These are phyloP conservation scores for Rehmannia glutinosa DNA, from an alignment of 257 asterid genomes.

Conservation along the genomic window DNA sequence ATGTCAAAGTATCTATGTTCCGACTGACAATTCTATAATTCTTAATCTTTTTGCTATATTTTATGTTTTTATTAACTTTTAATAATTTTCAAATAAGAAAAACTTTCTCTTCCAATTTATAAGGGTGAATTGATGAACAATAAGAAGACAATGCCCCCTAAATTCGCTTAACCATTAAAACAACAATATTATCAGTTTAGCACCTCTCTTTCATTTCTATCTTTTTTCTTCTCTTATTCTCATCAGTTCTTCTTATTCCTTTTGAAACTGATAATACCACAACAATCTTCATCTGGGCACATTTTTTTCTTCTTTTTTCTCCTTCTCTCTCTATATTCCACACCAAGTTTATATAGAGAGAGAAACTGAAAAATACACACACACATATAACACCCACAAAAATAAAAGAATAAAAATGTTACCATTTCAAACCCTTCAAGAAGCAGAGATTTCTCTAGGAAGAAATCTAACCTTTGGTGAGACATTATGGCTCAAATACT, in stretches of 20 bases:
- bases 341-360: slow-evolving; percentile 13
- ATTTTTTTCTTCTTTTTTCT: neutral
- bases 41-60: too few species aligned
- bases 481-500: slow-evolving; percentile 58
- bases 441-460: slow-evolving; percentile 46
- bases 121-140: neutral
- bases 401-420: slow-evolving; percentile 32
- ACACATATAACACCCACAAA: neutral
- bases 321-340: slow-evolving; percentile 24
- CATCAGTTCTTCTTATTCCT: neutral
- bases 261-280: neutral
- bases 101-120: neutral
- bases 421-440: slow-evolving; percentile 47
- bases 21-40: too few species aligned
- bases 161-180: slow-evolving; percentile 12
- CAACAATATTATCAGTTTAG: neutral
- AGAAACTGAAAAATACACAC: neutral
- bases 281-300: neutral
- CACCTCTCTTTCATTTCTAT: neutral
- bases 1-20: too few species aligned
- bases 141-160: neutral
- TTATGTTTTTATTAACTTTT: neutral
- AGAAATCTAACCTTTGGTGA: slow-evolving; percentile 55
- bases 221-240: neutral
- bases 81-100: neutral